Evolutionary conservation across 805 yeast genomes (phyloP).

Genomic region (Candida oleophila): DNA sequence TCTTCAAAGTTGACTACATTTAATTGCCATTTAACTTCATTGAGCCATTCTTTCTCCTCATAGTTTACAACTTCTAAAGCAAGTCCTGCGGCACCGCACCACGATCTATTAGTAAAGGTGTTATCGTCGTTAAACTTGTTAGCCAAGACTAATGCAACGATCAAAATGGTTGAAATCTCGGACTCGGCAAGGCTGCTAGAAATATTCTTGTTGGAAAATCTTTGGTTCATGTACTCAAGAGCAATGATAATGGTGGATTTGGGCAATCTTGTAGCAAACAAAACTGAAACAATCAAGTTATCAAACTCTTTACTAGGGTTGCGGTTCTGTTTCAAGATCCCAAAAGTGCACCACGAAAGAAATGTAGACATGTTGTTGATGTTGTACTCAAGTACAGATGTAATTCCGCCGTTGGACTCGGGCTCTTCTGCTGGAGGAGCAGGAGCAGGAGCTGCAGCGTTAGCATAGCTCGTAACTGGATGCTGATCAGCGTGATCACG

Average conservation of each 20-base stretch:
- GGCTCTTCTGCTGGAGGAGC: constrained; percentile 9
- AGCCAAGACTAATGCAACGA: constrained; percentile 74
- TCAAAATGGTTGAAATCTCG: constrained; percentile 53
- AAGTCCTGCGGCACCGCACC: constrained; percentile 95
- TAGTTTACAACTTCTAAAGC: constrained; percentile 56
- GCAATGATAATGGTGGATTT: constrained; percentile 77
- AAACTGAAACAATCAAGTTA: constrained; percentile 60
- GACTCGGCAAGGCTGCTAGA: constrained; percentile 22
- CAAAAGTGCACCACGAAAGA: constrained; percentile 69
- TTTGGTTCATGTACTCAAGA: constrained; percentile 72
- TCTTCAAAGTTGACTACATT: constrained; percentile 37
- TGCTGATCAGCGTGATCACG: constrained; percentile 9
- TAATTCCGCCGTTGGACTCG: constrained; percentile 64
- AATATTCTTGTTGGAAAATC: constrained; percentile 32
- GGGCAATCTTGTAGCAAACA: constrained; percentile 86
- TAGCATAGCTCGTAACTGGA: constrained; percentile 1
- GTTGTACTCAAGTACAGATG: constrained; percentile 77
- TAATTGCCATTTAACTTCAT: constrained; percentile 58
- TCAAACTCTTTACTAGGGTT: constrained; percentile 52
- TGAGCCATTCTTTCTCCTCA: constrained; percentile 72
- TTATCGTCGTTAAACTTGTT: constrained; percentile 96
- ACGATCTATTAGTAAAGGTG: constrained; percentile 90
- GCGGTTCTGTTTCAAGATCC: constrained; percentile 55
- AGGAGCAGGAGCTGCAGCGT: constrained; percentile 2
- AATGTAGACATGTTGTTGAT: constrained; percentile 76